These are phyloP conservation scores for Nitzschia palea DNA, from an alignment of 108 stramenopile genomes.

Conservation along the genomic window DNA sequence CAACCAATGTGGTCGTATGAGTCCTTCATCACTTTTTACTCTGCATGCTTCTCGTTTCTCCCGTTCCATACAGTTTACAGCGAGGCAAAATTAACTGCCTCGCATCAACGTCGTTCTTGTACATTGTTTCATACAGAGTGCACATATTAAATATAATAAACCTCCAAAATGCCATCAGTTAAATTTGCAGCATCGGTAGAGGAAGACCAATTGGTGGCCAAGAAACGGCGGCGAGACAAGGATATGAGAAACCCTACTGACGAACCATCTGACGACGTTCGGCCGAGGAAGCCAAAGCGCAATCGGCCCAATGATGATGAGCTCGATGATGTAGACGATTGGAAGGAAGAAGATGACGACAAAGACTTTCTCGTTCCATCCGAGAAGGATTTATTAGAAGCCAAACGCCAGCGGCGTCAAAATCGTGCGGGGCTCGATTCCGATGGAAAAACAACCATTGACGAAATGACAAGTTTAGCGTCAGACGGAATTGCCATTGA, in stretches of 20 bases:
- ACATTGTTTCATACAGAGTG: too few species aligned
- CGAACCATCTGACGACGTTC: background rate
- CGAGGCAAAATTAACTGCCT: too few species aligned
- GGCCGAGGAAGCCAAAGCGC: background rate
- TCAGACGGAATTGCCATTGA: slow-evolving; percentile 56
- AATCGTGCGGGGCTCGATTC: slow-evolving; percentile 15
- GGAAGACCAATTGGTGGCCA: background rate
- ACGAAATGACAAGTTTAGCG: slow-evolving; percentile 34
- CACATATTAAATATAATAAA: too few species aligned
- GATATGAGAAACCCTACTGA: background rate
- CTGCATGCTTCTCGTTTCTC: too few species aligned
- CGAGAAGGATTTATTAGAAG: slow-evolving; percentile 25
- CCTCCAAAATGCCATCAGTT: background rate
- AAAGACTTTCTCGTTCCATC: slow-evolving; percentile 17
- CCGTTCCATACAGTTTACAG: too few species aligned
- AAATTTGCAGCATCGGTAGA: background rate
- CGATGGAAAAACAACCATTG: slow-evolving; percentile 14
- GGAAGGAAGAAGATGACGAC: slow-evolving; percentile 35
- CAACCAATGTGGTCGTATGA: too few species aligned
- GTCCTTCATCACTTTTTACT: too few species aligned
- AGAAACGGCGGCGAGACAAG: background rate
- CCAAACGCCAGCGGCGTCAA: slow-evolving; percentile 37
- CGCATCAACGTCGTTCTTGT: too few species aligned
- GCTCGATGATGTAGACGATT: slow-evolving; percentile 49
- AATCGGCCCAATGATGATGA: slow-evolving; percentile 36